Evolutionary conservation across 2,329 filamentous ascomycete species (phyloP), one percentile per base, ranked within the genome.

Genomic region (Rhinocladiella similis): DNA sequence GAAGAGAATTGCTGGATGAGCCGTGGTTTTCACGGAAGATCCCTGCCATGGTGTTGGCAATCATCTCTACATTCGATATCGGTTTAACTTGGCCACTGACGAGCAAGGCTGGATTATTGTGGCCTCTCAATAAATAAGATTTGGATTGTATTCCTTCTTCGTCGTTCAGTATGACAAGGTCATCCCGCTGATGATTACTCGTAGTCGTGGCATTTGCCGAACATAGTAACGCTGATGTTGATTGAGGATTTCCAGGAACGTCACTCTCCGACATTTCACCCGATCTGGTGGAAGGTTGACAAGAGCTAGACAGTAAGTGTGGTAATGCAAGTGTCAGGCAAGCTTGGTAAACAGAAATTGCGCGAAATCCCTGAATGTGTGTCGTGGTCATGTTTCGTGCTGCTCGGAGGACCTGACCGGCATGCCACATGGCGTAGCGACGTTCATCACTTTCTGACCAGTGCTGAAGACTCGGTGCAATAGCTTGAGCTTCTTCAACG

Each of bases 311-410:
- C 75, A 18, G 75, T 73, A 38, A 22, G 39, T 90, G 74, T 0
- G 22, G 22, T 7, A 25, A 25, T 25, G 22, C 22, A 7, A 25
- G 22, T 25, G 83, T 82, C 4, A 91, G 74, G 13, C 81, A 79
- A 4, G 85, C 86, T 66, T 90, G 86, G 66, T 89, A 88, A 0
- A 89, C 80, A 0, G 83, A 84, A 6, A 90, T 82, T 0, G 86
- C 85, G 60, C 84, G 82, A 67, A 89, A 89, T 60, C 87, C 84
- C 42, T 83, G 81, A 3, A 89, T 69, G 12, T 80, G 75, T 0
- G 79, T 77, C 1, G 73, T 68, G 0, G 82, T 78, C 47, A 86
- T 80, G 46, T 72, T 59, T 65, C 80, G 81, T 1, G 84, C 86
- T 38, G 82, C 79, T 7, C 84, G 80, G 5, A 90, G 68, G 1